Evolutionary conservation across 768 basidiomycete species (phyloP).

Genomic region (Phylloporus scabripes): DNA sequence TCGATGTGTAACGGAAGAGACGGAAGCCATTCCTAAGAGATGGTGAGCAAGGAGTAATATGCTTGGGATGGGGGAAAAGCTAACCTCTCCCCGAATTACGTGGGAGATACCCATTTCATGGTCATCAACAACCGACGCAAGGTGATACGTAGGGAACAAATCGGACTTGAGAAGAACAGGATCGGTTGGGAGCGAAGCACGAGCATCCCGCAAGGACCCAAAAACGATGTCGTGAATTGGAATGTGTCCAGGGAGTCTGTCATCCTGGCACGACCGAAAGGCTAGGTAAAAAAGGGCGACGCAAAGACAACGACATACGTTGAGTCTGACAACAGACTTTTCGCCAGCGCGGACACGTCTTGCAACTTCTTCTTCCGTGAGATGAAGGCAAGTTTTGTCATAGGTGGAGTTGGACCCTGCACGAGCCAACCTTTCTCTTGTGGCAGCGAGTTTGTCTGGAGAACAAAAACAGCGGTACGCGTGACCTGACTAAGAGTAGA

Average conservation of each 20-base stretch:
- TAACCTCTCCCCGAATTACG: constrained; percentile 88
- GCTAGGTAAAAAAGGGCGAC: not conserved
- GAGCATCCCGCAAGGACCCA: constrained; percentile 65
- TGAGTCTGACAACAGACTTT: constrained; percentile 78
- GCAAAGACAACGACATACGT: constrained; percentile 48
- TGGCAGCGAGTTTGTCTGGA: constrained; percentile 58
- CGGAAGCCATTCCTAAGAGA: constrained; percentile 85
- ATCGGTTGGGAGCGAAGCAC: constrained; percentile 78
- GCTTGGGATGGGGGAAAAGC: constrained; percentile 7
- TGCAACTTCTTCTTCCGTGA: constrained; percentile 81
- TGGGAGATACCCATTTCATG: constrained; percentile 95
- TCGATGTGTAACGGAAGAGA: constrained; percentile 90
- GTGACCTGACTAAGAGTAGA: constrained; percentile 56
- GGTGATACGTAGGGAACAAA: constrained; percentile 90
- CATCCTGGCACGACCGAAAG: constrained; percentile 42
- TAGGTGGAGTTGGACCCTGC: constrained; percentile 77
- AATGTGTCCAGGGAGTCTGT: constrained; percentile 46
- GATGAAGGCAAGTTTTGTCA: constrained; percentile 81
- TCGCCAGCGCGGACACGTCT: constrained; percentile 71
- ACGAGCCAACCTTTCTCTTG: constrained; percentile 64
- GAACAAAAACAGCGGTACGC: constrained; percentile 94
- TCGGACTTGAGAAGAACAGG: constrained; percentile 92
- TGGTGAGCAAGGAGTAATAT: not conserved
- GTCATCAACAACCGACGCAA: constrained; percentile 95
- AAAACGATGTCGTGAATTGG: constrained; percentile 69